A percentile compares a stretch with the other conserved stretches of the same genome.
Evolutionary conservation across 1,139 yeast species (phyloP).

Genomic region (Debaryomycetaceae sp.): DNA sequence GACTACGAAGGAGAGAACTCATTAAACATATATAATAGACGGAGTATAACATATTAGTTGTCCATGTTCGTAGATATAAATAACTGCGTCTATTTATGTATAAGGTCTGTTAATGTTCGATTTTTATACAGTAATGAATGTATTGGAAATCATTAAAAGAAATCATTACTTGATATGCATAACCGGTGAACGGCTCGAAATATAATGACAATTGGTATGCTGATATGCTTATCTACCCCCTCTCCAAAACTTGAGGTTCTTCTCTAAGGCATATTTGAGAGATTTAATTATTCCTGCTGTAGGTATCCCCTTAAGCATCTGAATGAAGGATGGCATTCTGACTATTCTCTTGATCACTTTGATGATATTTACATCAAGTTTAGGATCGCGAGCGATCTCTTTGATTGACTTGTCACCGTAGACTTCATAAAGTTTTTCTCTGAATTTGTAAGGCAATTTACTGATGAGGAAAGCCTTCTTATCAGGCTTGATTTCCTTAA

Average conservation of each 20-base stretch:
- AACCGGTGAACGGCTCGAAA: neutral
- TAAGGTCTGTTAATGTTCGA: too few relatives aligned
- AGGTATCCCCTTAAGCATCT: slow-evolving; percentile 76
- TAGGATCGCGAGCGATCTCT: slow-evolving; percentile 16
- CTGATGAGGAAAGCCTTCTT: slow-evolving; percentile 29
- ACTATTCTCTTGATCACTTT: slow-evolving; percentile 58
- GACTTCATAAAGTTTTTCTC: slow-evolving; percentile 39
- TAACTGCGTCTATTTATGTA: too few relatives aligned
- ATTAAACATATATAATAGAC: too few relatives aligned
- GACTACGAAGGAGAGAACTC: neutral
- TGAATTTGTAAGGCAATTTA: slow-evolving; percentile 53
- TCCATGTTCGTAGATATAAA: too few relatives aligned
- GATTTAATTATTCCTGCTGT: slow-evolving; percentile 84
- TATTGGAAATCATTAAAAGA: too few relatives aligned
- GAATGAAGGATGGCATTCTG: slow-evolving; percentile 65
- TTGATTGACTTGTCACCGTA: slow-evolving; percentile 32
- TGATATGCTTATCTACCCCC: neutral
- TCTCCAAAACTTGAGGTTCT: slow-evolving; percentile 36
- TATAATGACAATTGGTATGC: neutral
- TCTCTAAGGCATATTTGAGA: slow-evolving; percentile 74
- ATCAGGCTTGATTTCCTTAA: slow-evolving; percentile 14
- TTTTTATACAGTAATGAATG: too few relatives aligned
- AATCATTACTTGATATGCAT: neutral
- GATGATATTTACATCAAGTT: slow-evolving; percentile 36
- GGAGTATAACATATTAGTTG: too few relatives aligned